Evolutionary conservation across 2,329 filamentous ascomycete species (phyloP).

Genomic region (Botrytis sinoallii): DNA sequence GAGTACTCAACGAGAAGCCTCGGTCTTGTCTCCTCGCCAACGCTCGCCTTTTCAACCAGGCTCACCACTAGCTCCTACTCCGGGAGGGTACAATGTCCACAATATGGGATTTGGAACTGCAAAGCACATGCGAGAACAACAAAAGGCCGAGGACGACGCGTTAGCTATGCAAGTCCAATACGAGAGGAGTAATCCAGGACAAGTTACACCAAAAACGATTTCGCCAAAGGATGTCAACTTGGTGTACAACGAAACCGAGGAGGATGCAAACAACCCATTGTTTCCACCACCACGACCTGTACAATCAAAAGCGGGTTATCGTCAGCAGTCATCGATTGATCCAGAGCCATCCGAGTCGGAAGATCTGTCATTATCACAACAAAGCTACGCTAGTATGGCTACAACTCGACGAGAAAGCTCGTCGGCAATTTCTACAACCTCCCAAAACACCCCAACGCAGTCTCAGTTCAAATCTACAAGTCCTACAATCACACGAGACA

Average conservation of each 20-base stretch:
- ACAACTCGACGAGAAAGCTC: conserved; percentile 41
- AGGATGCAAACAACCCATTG: conserved; percentile 61
- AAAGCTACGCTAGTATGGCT: conserved; percentile 44
- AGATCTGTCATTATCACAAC: conserved; percentile 38
- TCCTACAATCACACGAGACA: conserved; percentile 38
- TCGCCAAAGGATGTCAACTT: conserved; percentile 90
- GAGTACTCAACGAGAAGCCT: conserved; percentile 52
- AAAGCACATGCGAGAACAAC: conserved; percentile 58
- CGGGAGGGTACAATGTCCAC: conserved; percentile 38
- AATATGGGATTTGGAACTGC: conserved; percentile 51
- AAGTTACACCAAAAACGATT: conserved; percentile 74
- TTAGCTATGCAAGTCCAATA: conserved; percentile 42
- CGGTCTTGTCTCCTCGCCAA: conserved; percentile 53
- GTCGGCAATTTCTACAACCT: conserved; percentile 36
- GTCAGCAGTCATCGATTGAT: conserved; percentile 26
- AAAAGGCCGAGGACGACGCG: conserved; percentile 59
- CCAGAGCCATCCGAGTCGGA: conserved; percentile 37
- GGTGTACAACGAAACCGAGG: conserved; percentile 76
- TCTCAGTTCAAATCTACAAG: conserved; percentile 47
- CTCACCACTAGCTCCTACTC: conserved; percentile 55
- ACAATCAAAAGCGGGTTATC: conserved; percentile 42
- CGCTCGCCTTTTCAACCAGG: conserved; percentile 79
- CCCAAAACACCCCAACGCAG: conserved; percentile 33
- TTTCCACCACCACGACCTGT: conserved; percentile 58
- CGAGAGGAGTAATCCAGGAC: conserved; percentile 38